Evolutionary conservation across 306 rosid genomes (phyloP).

Genomic region (Styphnolobium japonicum): DNA sequence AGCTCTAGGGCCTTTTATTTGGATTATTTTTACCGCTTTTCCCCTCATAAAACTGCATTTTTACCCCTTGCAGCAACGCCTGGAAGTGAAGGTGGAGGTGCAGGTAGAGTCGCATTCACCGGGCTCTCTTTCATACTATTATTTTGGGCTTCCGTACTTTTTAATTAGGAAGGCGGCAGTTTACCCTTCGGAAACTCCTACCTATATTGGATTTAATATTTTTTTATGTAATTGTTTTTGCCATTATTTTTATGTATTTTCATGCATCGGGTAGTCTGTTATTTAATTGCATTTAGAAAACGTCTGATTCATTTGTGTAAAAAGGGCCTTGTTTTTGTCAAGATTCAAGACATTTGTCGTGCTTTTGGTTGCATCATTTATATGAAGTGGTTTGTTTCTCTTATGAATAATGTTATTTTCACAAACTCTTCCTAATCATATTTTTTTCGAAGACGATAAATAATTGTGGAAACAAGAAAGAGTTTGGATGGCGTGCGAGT

Average conservation of each 20-base stretch:
- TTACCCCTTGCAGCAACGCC: neutral
- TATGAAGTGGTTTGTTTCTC: neutral
- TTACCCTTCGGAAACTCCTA: neutral
- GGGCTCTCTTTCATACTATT: conserved; percentile 27
- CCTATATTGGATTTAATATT: neutral
- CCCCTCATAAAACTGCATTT: neutral
- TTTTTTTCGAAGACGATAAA: too few species aligned
- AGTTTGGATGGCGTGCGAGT: too few species aligned
- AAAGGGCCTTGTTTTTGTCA: neutral
- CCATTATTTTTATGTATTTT: neutral
- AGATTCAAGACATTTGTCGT: neutral
- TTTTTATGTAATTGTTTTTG: too few species aligned
- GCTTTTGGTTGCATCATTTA: neutral
- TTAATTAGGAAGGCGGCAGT: conserved; percentile 14
- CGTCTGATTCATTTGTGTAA: neutral
- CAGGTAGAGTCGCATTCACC: conserved; percentile 6
- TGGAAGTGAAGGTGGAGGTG: conserved; percentile 24
- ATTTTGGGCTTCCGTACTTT: conserved; percentile 24
- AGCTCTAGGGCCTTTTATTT: too few species aligned
- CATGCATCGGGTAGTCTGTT: neutral
- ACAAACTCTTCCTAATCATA: neutral
- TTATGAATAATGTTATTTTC: neutral
- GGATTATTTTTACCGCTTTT: too few species aligned
- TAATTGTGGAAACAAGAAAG: too few species aligned
- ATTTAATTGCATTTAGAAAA: neutral